Evolutionary conservation across 1,284 basidiomycete genomes (phyloP), one percentile per base, ranked within the genome.

Genomic region (Ustilago loliicola): DNA sequence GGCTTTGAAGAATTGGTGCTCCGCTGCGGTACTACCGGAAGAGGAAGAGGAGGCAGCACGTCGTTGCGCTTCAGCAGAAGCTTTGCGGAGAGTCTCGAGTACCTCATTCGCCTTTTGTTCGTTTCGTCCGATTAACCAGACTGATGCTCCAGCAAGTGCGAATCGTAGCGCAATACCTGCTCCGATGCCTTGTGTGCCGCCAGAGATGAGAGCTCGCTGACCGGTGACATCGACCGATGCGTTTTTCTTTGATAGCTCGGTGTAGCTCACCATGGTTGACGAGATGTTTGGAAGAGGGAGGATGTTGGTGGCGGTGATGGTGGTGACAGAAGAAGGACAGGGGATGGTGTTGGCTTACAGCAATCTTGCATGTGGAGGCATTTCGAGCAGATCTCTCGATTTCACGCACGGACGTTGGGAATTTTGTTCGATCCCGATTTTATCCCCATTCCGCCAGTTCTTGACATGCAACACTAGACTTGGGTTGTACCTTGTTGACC

Each of bases 41-140:
- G 50, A 34, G 6, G 53, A 45, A 6, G 61, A 45, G 10, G 51
- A 9, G 11, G 38, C 17, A 10, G 63, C 42, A 7, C 70, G 70
- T 11, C 75, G 70, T 11, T 57, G 25, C 15, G 72, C 72, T 64
- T 83, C 81, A 0, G 68, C 66, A 5, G 73, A 69, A 2, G 77
- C 80, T n/a, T 66, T 30, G 19, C 66, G 70, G 10, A 86, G 72
- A 60, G 79, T 61, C 13, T 83, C 74, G 13, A 87, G 69, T 4
- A 87, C 82, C 17, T 81, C 61, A 3, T 75, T 32, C 0, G 83
- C 87, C 21, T 76, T 71, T 13, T 70, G 56, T 40, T 83, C 77
- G 67, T 81, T 85, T 7, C 87, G 68, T 2, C 87, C 87, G n/a
- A 87, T 72, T 61, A 88, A 70, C 78, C 80, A 86, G n/a, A 88